phyloP scores from a whole-genome alignment of 176 grass and related monocot genomes.

The Otatea glauca region DNA sequence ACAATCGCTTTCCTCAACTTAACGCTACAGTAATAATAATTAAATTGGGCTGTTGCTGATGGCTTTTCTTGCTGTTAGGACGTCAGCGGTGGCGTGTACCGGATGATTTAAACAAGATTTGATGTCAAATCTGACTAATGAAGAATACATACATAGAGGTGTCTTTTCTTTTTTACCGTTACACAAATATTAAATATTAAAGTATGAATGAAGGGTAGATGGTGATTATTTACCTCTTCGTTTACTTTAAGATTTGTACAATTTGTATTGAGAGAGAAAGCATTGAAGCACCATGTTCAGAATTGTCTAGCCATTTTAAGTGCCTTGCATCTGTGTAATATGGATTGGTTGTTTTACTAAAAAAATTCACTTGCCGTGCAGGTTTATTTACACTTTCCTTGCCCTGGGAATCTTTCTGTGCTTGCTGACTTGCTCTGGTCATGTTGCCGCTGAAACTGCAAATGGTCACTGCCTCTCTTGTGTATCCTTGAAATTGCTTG shows the following conservation, averaged over 20 bases:
- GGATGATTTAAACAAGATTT: neutral
- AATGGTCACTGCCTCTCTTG: conserved; percentile 82
- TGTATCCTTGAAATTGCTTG: conserved; percentile 70
- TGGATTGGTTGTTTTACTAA: neutral
- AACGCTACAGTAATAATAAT: neutral
- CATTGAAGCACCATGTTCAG: neutral
- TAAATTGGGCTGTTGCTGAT: neutral
- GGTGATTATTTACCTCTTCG: no score
- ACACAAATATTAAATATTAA: no score
- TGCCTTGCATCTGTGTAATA: neutral
- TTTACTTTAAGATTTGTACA: no score
- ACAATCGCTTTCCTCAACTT: conserved; percentile 47
- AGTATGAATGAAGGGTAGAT: no score
- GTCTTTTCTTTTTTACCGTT: no score
- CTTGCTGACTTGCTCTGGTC: conserved; percentile 84
- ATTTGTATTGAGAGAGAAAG: no score
- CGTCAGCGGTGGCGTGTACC: neutral
- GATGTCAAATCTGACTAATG: neutral
- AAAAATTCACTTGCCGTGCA: conserved; percentile 42
- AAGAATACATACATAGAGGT: no score
- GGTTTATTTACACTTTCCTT: conserved; percentile 92
- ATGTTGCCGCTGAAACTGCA: conserved; percentile 84
- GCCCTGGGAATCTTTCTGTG: conserved; percentile 73
- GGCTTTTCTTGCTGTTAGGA: conserved; percentile 6
- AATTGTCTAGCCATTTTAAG: neutral